Evolutionary conservation across 2,329 filamentous ascomycete species (phyloP).

Genomic region (Monosporascus sp.): DNA sequence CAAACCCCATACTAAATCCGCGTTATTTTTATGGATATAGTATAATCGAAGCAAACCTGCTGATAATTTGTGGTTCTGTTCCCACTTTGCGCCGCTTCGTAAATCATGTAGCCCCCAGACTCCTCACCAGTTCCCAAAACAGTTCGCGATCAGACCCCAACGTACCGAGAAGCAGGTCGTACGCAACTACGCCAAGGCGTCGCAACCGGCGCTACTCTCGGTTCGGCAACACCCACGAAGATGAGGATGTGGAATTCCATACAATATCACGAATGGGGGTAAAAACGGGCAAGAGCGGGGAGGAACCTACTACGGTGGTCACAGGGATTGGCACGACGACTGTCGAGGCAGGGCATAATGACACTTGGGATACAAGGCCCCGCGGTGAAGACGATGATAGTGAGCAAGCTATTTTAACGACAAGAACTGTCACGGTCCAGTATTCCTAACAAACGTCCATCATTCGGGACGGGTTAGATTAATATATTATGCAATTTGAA

Average conservation of each 20-base stretch:
- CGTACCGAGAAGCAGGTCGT: background rate
- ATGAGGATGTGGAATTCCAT: background rate
- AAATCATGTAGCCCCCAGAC: conserved; percentile 15
- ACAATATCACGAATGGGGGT: background rate
- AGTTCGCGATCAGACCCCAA: background rate
- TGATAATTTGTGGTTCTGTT: conserved; percentile 24
- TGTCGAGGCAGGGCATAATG: background rate
- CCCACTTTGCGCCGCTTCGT: conserved; percentile 23
- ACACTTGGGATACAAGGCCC: background rate
- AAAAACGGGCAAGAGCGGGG: background rate
- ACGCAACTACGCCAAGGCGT: background rate
- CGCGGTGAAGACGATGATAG: background rate
- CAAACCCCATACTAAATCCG: background rate
- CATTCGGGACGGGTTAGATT: too few species aligned
- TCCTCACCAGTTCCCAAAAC: background rate
- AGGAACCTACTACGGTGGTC: background rate
- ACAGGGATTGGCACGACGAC: background rate
- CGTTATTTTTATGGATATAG: conserved; percentile 2
- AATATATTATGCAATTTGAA: too few species aligned
- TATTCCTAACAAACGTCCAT: background rate
- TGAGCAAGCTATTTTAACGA: conserved; percentile 3
- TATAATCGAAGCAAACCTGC: conserved; percentile 23
- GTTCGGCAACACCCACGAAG: background rate
- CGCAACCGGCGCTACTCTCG: background rate
- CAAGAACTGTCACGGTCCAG: conserved; percentile 1